These are phyloP conservation scores for Ceratocystis lukuohia DNA, from an alignment of 2,329 filamentous ascomycete species.

Conservation along the genomic window DNA sequence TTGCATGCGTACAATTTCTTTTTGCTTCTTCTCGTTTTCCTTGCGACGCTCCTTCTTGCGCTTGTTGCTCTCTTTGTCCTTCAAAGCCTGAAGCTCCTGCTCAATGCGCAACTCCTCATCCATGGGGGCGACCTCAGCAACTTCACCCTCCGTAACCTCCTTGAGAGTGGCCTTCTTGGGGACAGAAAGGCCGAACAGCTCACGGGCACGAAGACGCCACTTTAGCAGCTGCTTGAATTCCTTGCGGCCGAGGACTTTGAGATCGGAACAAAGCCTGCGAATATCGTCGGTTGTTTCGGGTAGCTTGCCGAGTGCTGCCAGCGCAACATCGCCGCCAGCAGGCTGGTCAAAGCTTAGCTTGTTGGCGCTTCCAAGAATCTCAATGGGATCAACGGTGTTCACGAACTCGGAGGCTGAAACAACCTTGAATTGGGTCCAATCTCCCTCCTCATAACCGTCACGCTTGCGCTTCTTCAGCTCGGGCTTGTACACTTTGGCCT, in stretches of 20 bases:
- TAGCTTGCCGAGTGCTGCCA: constrained; percentile 73
- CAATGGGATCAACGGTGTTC: constrained; percentile 82
- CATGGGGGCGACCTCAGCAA: constrained; percentile 76
- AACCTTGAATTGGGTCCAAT: constrained; percentile 87
- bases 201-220: constrained; percentile 80
- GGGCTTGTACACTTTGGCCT: constrained; percentile 95
- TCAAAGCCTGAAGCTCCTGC: constrained; percentile 69
- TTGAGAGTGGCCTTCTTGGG: constrained; percentile 46
- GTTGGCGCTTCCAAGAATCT: constrained; percentile 77
- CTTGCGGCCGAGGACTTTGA: constrained; percentile 83
- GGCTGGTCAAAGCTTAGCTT: constrained; percentile 69
- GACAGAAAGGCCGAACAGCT: constrained; percentile 73
- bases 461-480: constrained; percentile 95
- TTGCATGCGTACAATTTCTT: constrained; percentile 91
- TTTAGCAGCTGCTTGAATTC: constrained; percentile 83
- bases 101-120: constrained; percentile 88
- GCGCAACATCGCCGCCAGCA: constrained; percentile 68
- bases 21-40: constrained; percentile 89
- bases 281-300: constrained; percentile 80
- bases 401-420: constrained; percentile 83
- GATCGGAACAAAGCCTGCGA: constrained; percentile 60
- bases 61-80: constrained; percentile 61
- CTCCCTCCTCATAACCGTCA: constrained; percentile 93
- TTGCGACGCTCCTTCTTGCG: constrained; percentile 73
- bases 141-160: constrained; percentile 47